phyloP scores from a whole-genome alignment of 768 basidiomycete species.

The Lactarius evosmus region DNA sequence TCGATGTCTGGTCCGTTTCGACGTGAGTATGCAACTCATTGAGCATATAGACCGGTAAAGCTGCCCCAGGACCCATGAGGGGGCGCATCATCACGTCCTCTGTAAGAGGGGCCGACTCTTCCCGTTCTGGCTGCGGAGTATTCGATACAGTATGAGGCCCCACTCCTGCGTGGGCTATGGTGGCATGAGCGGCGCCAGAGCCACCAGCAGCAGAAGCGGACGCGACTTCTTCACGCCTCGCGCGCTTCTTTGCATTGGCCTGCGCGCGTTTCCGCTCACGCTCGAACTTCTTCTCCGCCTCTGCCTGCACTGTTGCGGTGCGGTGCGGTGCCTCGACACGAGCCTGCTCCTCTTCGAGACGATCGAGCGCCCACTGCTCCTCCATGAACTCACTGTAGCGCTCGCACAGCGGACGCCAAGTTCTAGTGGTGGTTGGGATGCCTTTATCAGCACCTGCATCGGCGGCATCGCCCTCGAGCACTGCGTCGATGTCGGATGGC shows the following conservation, averaged over 20 bases:
- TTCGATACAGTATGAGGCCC: slow-evolving; percentile 5
- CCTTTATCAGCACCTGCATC: slow-evolving; percentile 14
- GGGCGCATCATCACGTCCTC: slow-evolving; percentile 17
- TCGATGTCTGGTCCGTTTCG: slow-evolving; percentile 26
- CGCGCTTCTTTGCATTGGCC: slow-evolving; percentile 50
- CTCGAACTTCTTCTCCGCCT: slow-evolving; percentile 58
- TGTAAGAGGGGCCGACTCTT: slow-evolving; percentile 14
- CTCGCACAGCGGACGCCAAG: slow-evolving; percentile 79
- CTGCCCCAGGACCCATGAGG: slow-evolving; percentile 13
- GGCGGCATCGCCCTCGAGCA: slow-evolving; percentile 42
- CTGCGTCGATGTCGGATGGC: slow-evolving; percentile 68
- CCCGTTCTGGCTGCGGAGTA: slow-evolving; percentile 21
- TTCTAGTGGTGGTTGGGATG: slow-evolving; percentile 31
- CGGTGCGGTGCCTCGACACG: slow-evolving; percentile 38
- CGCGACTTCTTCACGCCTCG: slow-evolving; percentile 38
- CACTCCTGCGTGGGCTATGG: not conserved
- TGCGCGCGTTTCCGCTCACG: slow-evolving; percentile 48
- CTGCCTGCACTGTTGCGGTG: slow-evolving; percentile 61
- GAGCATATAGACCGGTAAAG: slow-evolving; percentile 21
- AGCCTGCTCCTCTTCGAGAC: slow-evolving; percentile 69
- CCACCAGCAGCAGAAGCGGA: not conserved
- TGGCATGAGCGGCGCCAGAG: not conserved
- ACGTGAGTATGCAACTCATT: slow-evolving; percentile 14
- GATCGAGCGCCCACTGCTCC: slow-evolving; percentile 80
- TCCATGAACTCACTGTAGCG: slow-evolving; percentile 81